These are phyloP conservation scores for Lactarius sp. DNA, from an alignment of 768 basidiomycete genomes.

Conservation along the genomic window DNA sequence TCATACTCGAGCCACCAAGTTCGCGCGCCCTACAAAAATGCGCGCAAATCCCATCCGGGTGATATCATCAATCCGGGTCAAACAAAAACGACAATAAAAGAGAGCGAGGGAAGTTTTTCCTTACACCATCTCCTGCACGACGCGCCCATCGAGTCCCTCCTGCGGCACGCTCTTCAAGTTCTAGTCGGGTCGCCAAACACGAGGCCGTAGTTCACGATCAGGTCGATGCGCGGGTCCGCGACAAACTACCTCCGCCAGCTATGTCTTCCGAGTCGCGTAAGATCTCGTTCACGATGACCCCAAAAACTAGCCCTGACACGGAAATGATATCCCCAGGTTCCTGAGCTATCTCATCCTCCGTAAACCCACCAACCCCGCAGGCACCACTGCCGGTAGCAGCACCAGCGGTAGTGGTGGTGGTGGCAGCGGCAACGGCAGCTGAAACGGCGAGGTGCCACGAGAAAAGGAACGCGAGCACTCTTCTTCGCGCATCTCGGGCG, in stretches of 20 bases:
- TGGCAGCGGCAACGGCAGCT: too few species aligned
- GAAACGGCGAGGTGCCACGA: constrained; percentile 33
- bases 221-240: constrained; percentile 18
- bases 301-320: too few species aligned
- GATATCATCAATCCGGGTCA: not conserved
- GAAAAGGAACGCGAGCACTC: constrained; percentile 58
- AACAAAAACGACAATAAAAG: too few species aligned
- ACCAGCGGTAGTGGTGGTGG: constrained; percentile 2
- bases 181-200: constrained; percentile 25
- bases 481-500: constrained; percentile 53
- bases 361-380: constrained; percentile 39
- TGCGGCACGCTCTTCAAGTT: constrained; percentile 24
- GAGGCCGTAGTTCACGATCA: constrained; percentile 16
- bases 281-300: constrained; percentile 29
- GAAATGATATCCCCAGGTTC: constrained; percentile 42
- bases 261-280: constrained; percentile 81
- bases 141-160: constrained; percentile 16
- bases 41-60: too few species aligned
- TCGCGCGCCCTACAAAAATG: constrained; percentile 14
- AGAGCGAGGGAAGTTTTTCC: not conserved
- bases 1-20: constrained; percentile 24
- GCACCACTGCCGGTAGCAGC: constrained; percentile 17
- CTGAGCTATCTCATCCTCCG: constrained; percentile 66
- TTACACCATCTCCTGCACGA: constrained; percentile 22
- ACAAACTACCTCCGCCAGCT: constrained; percentile 41